phyloP scores from a whole-genome alignment of 805 yeast genomes.

The Yamadazyma olivae region DNA sequence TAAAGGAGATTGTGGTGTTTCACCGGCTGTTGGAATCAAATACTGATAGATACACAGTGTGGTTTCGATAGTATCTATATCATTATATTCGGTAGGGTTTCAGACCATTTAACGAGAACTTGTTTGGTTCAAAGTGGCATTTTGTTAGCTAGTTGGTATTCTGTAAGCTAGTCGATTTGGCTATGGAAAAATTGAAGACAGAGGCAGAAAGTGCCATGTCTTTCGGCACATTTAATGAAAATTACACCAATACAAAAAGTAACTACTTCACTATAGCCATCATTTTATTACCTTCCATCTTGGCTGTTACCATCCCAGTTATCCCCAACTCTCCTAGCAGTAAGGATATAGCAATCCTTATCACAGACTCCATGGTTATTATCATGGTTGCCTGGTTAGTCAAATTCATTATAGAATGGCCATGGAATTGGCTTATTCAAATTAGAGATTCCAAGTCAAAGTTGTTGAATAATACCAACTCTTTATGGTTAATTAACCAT shows the following conservation, averaged over 20 bases:
- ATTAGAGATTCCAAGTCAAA: slow-evolving; percentile 16
- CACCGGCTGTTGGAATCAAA: too few species aligned
- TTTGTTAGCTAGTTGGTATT: too few species aligned
- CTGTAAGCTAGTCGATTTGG: too few species aligned
- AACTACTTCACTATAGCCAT: slow-evolving; percentile 17
- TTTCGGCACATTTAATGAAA: too few species aligned
- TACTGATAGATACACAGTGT: too few species aligned
- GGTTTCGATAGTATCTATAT: too few species aligned
- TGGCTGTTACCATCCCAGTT: slow-evolving; percentile 22
- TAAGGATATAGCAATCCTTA: slow-evolving; percentile 18
- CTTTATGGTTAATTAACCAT: slow-evolving; percentile 8
- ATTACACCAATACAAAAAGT: too few species aligned
- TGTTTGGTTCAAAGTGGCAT: too few species aligned
- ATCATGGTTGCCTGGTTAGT: slow-evolving; percentile 31
- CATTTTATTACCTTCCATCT: slow-evolving; percentile 22
- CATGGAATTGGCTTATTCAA: slow-evolving; percentile 37
- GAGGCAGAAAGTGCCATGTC: background rate
- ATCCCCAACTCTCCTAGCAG: slow-evolving; percentile 11
- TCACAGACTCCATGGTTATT: slow-evolving; percentile 31
- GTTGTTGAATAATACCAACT: slow-evolving; percentile 15
- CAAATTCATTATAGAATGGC: slow-evolving; percentile 37
- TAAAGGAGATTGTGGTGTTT: too few species aligned
- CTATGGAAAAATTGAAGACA: too few species aligned
- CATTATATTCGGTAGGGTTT: too few species aligned
- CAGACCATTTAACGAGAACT: too few species aligned